Evolutionary conservation across 352 stramenopile species (phyloP), one percentile per base, ranked within the genome.

Genomic region (Globisporangium nodosum): DNA sequence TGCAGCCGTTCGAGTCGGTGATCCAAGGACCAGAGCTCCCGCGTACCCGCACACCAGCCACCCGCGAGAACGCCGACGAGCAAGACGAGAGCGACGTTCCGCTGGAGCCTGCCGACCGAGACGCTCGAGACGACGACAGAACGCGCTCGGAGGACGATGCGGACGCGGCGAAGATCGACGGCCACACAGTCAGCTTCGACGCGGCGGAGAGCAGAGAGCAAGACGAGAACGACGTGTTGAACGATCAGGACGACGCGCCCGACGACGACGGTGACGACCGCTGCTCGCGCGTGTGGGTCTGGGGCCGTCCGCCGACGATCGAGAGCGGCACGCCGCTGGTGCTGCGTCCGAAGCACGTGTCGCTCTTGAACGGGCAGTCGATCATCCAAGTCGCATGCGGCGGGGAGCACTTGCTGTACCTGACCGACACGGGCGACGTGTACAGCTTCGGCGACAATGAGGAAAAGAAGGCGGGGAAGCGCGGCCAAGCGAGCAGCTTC

Each of bases 371-470:
- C 24, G 76, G 78, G 0, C 84, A 92, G 68, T 67, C 71, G 15
- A 78, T 94, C 24, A 63, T 90, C 27, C 74, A 92, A 63, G 71
- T 94, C 13, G 81, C 84, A 7, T 94, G 81, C 54, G 84, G 84
- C 43, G 84, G 81, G 3, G 82, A 92, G 49, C 79, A 90, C 53
- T 58, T 92, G 48, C 63, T 94, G 0, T 94, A 90, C 54, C 58
- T 94, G 16, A 92, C 80, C 3, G 76, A 77, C 1, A 85, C 76
- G 1, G 83, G 83, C 11, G 83, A 93, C 48, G 79, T 93, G 31
- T 93, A 93, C 56, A 88, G 76, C 49, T 93, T 81, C 58, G 81
- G 81, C 0, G 78, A 90, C 42, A 73, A 69, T 49, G 83, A 88
- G 60, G 80, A 90, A 49, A 85, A 79, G 53, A 80, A 73, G 43